phyloP scores from a whole-genome alignment of 176 grass and related monocot genomes.

The Echinochloa phyllopogon region DNA sequence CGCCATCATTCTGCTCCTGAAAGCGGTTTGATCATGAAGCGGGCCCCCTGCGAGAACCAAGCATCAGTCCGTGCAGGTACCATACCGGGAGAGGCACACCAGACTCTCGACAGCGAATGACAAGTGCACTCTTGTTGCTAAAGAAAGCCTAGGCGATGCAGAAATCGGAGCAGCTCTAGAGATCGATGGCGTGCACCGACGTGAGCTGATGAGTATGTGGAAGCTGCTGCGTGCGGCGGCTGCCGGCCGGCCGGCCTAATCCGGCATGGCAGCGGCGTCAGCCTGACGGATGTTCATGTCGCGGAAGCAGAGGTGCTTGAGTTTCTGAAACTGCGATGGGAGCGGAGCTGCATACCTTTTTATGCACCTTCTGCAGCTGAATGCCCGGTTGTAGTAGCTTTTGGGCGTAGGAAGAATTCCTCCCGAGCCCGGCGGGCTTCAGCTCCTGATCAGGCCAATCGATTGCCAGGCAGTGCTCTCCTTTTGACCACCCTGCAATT shows the following conservation, averaged over 20 bases:
- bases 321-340: neutral
- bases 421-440: neutral
- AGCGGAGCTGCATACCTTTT: constrained; percentile 9
- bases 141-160: neutral
- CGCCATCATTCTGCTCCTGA: constrained; percentile 53
- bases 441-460: constrained; percentile 5
- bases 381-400: neutral
- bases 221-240: neutral
- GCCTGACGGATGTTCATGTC: constrained; percentile 24
- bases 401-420: neutral
- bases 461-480: constrained; percentile 15
- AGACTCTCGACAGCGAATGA: neutral
- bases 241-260: neutral
- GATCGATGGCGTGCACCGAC: neutral
- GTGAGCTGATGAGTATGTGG: constrained; percentile 34
- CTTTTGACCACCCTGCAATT: constrained; percentile 30
- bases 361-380: neutral
- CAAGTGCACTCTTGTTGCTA: neutral
- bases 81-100: neutral
- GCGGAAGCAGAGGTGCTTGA: constrained; percentile 1
- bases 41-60: constrained; percentile 6
- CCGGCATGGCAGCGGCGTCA: constrained; percentile 27
- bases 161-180: constrained; percentile 13
- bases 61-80: neutral
- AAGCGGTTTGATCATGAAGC: constrained; percentile 28